Conservation (phyloP, 208 protist species). For the Crithidia sp. region DNA sequence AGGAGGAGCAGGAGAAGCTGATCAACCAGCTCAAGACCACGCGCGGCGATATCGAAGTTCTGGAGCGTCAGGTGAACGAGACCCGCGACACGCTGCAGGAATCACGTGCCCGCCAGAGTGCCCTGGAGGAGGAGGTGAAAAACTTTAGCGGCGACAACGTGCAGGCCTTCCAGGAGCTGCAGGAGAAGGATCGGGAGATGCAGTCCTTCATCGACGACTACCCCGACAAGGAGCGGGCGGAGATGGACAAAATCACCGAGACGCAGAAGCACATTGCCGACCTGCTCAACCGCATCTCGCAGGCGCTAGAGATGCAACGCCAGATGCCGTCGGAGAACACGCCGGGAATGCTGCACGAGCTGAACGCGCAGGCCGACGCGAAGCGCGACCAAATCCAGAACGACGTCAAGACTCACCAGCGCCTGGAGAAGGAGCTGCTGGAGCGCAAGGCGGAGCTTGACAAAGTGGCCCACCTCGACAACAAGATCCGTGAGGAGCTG, state of each 20-base stretch:
- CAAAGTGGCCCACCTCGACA: constrained; percentile 87
- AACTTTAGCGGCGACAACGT: constrained; percentile 89
- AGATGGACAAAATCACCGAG: constrained; percentile 61
- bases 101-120: constrained; percentile 60
- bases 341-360: constrained; percentile 62
- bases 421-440: constrained; percentile 89
- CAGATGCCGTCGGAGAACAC: constrained; percentile 78
- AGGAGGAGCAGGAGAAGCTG: constrained; percentile 84
- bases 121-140: constrained; percentile 84
- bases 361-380: constrained; percentile 84
- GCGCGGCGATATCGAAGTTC: constrained; percentile 81
- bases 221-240: constrained; percentile 76
- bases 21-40: constrained; percentile 83
- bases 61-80: constrained; percentile 85
- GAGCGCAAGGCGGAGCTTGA: constrained; percentile 89
- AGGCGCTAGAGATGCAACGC: constrained; percentile 75
- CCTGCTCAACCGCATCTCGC: constrained; percentile 82
- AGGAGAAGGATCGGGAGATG: constrained; percentile 87
- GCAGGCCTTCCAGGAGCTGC: constrained; percentile 82
- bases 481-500: constrained; percentile 90
- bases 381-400: constrained; percentile 80
- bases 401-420: constrained; percentile 84
- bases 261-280: constrained; percentile 65
- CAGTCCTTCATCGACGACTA: constrained; percentile 89
- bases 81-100: constrained; percentile 79